These are phyloP conservation scores for Penicillium diatomitis DNA, from an alignment of 495 filamentous ascomycete genomes.

Conservation along the genomic window DNA sequence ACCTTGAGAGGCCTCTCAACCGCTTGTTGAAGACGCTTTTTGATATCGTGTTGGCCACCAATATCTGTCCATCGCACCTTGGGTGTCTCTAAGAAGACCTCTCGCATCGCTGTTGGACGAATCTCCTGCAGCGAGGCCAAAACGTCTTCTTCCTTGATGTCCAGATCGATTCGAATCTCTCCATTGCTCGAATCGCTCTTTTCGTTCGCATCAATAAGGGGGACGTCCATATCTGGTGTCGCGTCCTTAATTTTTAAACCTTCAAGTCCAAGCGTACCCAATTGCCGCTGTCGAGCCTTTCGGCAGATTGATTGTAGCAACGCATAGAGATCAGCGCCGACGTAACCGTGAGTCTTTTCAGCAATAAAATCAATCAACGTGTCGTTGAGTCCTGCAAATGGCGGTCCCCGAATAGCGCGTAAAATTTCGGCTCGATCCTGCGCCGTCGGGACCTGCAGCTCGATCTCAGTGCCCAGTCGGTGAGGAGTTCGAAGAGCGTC, in stretches of 20 bases:
- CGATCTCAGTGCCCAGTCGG: slow-evolving; percentile 62
- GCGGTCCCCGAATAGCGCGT: slow-evolving; percentile 29
- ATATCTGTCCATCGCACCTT: slow-evolving; percentile 86
- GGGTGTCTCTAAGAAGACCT: slow-evolving; percentile 80
- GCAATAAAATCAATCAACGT: slow-evolving; percentile 38
- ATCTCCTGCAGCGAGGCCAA: slow-evolving; percentile 46
- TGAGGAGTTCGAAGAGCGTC: slow-evolving; percentile 56
- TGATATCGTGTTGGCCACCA: slow-evolving; percentile 77
- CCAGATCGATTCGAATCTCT: slow-evolving; percentile 12
- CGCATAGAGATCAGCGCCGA: slow-evolving; percentile 52
- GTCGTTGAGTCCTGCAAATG: slow-evolving; percentile 21
- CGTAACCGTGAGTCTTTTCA: slow-evolving; percentile 58
- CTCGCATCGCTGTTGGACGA: slow-evolving; percentile 80
- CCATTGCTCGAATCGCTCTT: slow-evolving; percentile 1
- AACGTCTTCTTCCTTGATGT: slow-evolving; percentile 41
- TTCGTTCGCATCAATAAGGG: background rate
- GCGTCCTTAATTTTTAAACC: background rate
- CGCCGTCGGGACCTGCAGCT: slow-evolving; percentile 71
- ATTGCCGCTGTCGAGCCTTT: slow-evolving; percentile 30
- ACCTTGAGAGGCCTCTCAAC: slow-evolving; percentile 61
- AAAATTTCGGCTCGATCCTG: slow-evolving; percentile 67
- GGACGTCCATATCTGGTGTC: background rate
- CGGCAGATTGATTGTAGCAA: slow-evolving; percentile 40
- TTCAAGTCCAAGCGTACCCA: slow-evolving; percentile 3
- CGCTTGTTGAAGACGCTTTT: slow-evolving; percentile 54